A percentile compares a stretch with the other conserved stretches of the same genome.
Conservation (phyloP, 2,329 filamentous ascomycete genomes). For the Bipolaris cookei region DNA sequence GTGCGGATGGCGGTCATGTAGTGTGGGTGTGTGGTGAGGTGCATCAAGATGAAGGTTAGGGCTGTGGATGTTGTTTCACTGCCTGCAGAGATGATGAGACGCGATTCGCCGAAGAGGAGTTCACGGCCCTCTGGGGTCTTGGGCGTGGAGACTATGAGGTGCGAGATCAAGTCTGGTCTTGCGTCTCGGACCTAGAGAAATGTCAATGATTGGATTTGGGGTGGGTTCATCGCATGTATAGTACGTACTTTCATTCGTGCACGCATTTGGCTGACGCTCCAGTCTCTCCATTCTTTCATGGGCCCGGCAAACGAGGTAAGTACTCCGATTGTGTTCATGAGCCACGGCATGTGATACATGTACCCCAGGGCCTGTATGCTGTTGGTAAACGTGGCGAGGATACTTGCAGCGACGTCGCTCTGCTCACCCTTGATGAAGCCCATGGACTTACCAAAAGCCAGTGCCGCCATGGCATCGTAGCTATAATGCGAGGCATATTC, state of each 20-base stretch:
- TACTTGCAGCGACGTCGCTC: conserved; percentile 26
- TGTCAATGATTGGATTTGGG: neutral
- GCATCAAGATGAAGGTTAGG: conserved; percentile 58
- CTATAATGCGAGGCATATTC: conserved; percentile 53
- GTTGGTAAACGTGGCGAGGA: conserved; percentile 44
- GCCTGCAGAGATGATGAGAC: conserved; percentile 42
- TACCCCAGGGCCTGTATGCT: conserved; percentile 29
- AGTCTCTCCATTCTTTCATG: conserved; percentile 36
- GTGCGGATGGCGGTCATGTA: conserved; percentile 27
- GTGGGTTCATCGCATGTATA: too few species aligned
- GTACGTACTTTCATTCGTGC: conserved; percentile 29
- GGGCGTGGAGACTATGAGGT: conserved; percentile 32
- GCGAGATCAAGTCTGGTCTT: conserved; percentile 30
- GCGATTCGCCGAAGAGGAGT: conserved; percentile 39
- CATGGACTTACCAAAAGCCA: conserved; percentile 54
- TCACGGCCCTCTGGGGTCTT: conserved; percentile 19
- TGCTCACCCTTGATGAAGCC: conserved; percentile 47
- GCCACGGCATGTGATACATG: conserved; percentile 37
- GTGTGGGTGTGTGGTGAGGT: conserved; percentile 30
- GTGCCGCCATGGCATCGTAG: conserved; percentile 55
- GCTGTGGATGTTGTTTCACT: conserved; percentile 59
- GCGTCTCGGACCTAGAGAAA: conserved; percentile 20
- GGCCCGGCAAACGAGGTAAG: conserved; percentile 32
- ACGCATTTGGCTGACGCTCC: conserved; percentile 31
- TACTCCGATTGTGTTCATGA: conserved; percentile 33